Evolutionary conservation across 352 stramenopile species (phyloP), one percentile per base, ranked within the genome.

Genomic region (Phytopythium chamaehyphon): DNA sequence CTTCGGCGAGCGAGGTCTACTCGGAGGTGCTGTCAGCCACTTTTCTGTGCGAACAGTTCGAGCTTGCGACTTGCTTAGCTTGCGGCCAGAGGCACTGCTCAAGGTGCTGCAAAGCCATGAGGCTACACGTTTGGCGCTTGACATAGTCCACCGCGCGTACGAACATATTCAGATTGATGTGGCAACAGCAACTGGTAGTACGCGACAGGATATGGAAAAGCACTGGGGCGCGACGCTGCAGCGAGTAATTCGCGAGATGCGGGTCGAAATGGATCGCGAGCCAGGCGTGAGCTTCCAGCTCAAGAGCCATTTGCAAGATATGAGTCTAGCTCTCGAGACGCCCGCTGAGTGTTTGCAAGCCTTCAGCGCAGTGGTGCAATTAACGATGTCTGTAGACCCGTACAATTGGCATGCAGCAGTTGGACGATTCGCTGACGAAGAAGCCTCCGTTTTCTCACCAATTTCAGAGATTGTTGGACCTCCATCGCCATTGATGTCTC

Each of bases 1-100:
- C 48, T 88, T 90, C 26, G 76, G 80, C n/a, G 73, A 90, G 23
- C 57, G 60, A 7, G 77, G 77, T 0, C 43, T 90, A 16, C 63
- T 88, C 0, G 72, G 69, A 0, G 78, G 69, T 40, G 64, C 75
- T 0, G 73, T 84, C 35, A 73, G 62, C 40, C 39, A 50, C 5
- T 73, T 61, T 37, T 73, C 69, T 0, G 66, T 86, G 10, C 49
- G 44, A 40, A 66, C 54, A 10, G 55, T 74, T 3, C 51, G 62
- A 11, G 62, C 62, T 1, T 74, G 62, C 28, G 61, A 71, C 46
- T 19, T 74, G 35, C 37, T 74, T 6, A 61, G 54, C 3, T 50
- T 84, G 24, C 67, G 51, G 8, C 69, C 70, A 0, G 57, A 78
- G 59, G 71, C 60, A n/a, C 50, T 90, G 12, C 59, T 78, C 1